A percentile compares a stretch with the other conserved stretches of the same genome.
phyloP scores from a whole-genome alignment of 2,329 filamentous ascomycete genomes.

The Aspergillus sp. region DNA sequence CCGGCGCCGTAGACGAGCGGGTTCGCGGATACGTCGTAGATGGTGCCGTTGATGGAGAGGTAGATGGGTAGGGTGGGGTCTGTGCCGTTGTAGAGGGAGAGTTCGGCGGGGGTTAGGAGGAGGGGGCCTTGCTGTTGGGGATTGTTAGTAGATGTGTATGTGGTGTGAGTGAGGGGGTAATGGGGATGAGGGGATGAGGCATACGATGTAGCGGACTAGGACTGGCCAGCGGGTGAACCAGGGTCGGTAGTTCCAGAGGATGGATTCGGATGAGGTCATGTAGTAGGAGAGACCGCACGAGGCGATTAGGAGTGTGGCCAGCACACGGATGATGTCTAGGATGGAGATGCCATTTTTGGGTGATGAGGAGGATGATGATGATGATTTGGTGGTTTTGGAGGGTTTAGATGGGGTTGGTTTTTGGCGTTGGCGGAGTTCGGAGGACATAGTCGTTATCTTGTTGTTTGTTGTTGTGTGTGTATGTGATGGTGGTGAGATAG shows the following conservation, averaged over 20 bases:
- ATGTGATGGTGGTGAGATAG: no score
- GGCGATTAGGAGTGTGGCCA: conserved; percentile 66
- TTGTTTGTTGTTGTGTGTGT: neutral
- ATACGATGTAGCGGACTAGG: conserved; percentile 64
- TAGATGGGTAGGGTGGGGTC: conserved; percentile 78
- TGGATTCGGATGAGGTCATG: conserved; percentile 68
- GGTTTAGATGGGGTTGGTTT: conserved; percentile 12
- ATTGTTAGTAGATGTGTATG: neutral
- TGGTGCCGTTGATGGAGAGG: conserved; percentile 73
- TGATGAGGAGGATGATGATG: neutral
- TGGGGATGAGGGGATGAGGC: conserved; percentile 26
- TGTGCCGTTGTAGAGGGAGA: conserved; percentile 74
- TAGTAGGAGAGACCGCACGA: conserved; percentile 75
- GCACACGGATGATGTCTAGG: conserved; percentile 68
- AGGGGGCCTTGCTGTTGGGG: conserved; percentile 56
- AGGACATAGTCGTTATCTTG: conserved; percentile 25
- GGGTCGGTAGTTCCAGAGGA: conserved; percentile 68
- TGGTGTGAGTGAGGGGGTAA: neutral
- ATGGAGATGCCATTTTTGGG: conserved; percentile 40
- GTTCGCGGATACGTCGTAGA: conserved; percentile 64
- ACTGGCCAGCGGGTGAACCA: conserved; percentile 61
- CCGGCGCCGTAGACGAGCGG: conserved; percentile 71
- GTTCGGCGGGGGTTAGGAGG: conserved; percentile 72
- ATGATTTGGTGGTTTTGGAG: conserved; percentile 11
- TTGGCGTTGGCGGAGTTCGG: conserved; percentile 35